phyloP scores from a whole-genome alignment of 139 green algal genomes.

The Dunaliella sp. region DNA sequence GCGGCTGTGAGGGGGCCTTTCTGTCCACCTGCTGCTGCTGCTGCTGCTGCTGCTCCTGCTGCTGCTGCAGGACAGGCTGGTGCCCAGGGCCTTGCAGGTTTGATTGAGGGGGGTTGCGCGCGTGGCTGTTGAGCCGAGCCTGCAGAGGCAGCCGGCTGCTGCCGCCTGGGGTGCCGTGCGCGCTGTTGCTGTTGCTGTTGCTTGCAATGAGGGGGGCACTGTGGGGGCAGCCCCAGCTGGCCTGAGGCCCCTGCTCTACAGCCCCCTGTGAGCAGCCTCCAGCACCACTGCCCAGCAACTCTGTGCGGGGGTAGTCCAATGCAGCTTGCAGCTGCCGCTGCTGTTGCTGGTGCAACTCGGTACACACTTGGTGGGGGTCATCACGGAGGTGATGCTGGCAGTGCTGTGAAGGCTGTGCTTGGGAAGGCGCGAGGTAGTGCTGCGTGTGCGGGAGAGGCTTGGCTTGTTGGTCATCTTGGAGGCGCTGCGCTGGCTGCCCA shows the following conservation, averaged over 20 bases:
- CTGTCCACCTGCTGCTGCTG: neutral
- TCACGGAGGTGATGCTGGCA: no score
- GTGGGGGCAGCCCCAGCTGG: neutral
- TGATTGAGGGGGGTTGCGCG: neutral
- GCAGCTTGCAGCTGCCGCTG: neutral
- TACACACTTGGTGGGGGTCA: no score
- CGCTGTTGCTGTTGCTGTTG: neutral
- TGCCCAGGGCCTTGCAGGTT: neutral
- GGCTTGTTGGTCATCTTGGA: no score
- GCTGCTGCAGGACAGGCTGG: neutral
- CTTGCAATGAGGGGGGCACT: neutral
- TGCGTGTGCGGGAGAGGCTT: no score
- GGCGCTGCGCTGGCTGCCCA: no score
- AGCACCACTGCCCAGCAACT: no score
- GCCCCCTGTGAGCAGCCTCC: no score
- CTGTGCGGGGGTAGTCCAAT: neutral
- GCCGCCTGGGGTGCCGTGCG: neutral
- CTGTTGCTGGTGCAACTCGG: neutral
- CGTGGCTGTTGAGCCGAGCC: no score
- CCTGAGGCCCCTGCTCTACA: neutral
- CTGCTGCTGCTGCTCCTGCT: neutral
- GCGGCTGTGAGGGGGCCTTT: neutral
- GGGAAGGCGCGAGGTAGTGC: no score
- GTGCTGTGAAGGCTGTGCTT: no score
- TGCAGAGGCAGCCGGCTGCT: neutral